A percentile compares a stretch with the other conserved stretches of the same genome.
Evolutionary conservation across 176 grass and related monocot species (phyloP).

Genomic region (Oryza glumipatula): DNA sequence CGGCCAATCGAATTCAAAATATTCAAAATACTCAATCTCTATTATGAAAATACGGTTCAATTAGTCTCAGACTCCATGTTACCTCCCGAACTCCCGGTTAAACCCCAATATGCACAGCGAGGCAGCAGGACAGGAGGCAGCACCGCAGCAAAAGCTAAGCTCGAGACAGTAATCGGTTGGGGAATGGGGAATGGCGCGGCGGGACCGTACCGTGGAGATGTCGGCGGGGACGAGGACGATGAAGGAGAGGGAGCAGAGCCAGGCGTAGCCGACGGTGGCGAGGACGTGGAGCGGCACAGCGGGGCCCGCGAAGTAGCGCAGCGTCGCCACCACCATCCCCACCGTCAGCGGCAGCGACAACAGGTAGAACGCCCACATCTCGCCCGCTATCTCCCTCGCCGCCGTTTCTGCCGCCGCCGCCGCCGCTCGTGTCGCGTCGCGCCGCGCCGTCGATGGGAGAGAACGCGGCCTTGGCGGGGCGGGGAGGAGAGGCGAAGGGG

Average conservation of each 20-base stretch:
- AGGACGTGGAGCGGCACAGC: slow-evolving; percentile 77
- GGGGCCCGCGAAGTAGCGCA: slow-evolving; percentile 96
- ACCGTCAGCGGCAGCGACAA: slow-evolving; percentile 83
- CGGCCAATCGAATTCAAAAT: not conserved
- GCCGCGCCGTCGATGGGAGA: not conserved
- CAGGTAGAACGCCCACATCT: slow-evolving; percentile 94
- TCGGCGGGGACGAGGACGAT: slow-evolving; percentile 96
- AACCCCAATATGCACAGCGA: not conserved
- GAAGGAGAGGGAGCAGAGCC: slow-evolving; percentile 97
- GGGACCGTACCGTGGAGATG: slow-evolving; percentile 79
- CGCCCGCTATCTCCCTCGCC: not conserved
- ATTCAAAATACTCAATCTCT: not conserved
- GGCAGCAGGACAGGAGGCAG: not conserved
- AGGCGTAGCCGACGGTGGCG: slow-evolving; percentile 91
- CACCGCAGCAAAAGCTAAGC: not conserved
- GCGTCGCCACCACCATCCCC: slow-evolving; percentile 79
- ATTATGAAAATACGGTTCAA: not conserved
- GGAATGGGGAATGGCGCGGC: no score
- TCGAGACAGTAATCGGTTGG: not conserved
- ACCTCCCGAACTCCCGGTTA: not conserved
- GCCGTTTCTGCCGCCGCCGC: not conserved
- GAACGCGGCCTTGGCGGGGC: slow-evolving; percentile 5
- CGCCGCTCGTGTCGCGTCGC: not conserved
- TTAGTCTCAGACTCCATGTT: not conserved
- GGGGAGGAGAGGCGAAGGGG: no score